Conservation (phyloP, 768 basidiomycete species). For the Mycena vulgaris region DNA sequence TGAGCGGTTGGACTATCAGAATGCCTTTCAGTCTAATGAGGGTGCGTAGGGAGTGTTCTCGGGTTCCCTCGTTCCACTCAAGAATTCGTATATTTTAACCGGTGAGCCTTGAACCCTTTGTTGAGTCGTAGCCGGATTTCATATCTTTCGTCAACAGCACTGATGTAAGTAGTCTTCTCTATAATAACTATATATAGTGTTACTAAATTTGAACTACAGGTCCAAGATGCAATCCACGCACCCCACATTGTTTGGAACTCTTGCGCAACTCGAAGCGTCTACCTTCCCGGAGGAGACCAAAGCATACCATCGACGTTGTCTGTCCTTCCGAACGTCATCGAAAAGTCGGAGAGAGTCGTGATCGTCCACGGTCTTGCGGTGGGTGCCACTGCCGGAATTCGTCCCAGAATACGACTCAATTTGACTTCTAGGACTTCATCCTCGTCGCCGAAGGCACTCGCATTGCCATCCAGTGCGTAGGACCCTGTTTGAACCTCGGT, state of each 20-base stretch:
- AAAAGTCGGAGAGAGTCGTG: conserved; percentile 74
- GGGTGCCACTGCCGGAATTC: conserved; percentile 55
- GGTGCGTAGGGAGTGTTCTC: conserved; percentile 66
- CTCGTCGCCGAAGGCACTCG: conserved; percentile 63
- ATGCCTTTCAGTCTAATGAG: not conserved
- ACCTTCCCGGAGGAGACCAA: conserved; percentile 64
- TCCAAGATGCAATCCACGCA: conserved; percentile 73
- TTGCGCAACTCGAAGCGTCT: conserved; percentile 69
- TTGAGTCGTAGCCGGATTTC: not conserved
- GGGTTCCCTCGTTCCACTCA: conserved; percentile 78
- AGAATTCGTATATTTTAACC: conserved; percentile 70
- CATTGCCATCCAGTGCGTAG: conserved; percentile 66
- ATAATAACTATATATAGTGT: not conserved
- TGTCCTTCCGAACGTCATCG: conserved; percentile 78
- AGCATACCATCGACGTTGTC: conserved; percentile 74
- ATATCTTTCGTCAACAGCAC: conserved; percentile 44
- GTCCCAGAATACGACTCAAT: conserved; percentile 42
- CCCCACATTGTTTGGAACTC: conserved; percentile 72
- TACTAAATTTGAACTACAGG: conserved; percentile 41
- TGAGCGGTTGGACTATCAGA: too few relatives aligned
- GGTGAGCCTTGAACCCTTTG: conserved; percentile 47
- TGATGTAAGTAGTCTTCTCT: conserved; percentile 49
- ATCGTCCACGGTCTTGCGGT: conserved; percentile 79
- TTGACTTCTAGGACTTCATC: conserved; percentile 54
- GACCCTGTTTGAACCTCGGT: not conserved